Conservation (phyloP, 257 asterid genomes). For the Nicotiana tomentosiformis region DNA sequence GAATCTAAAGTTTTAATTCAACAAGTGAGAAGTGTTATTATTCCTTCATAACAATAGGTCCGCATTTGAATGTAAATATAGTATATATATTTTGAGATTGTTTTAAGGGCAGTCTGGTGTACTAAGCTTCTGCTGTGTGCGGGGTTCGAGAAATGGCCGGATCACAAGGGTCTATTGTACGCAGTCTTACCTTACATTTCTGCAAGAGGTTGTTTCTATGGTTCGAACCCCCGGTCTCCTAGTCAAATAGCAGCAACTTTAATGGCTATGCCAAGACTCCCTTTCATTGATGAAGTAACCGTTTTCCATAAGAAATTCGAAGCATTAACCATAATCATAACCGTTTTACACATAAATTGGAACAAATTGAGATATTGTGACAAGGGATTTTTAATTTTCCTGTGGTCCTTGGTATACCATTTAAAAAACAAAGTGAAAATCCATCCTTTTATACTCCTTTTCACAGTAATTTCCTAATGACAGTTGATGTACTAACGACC, state of each 20-base stretch:
- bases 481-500: neutral
- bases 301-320: neutral
- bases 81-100: neutral
- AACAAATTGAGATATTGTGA: neutral
- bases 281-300: too few relatives aligned
- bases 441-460: neutral
- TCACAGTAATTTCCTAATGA: neutral
- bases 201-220: too few relatives aligned
- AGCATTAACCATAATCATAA: neutral
- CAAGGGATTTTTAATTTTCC: neutral
- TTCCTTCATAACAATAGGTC: neutral
- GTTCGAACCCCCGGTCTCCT: accelerated
- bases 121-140: too few relatives aligned
- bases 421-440: neutral
- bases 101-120: neutral
- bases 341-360: neutral
- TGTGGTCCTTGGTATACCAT: constrained; percentile 1
- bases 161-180: too few relatives aligned
- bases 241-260: too few relatives aligned
- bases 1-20: neutral
- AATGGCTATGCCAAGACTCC: too few relatives aligned
- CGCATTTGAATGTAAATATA: neutral
- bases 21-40: neutral
- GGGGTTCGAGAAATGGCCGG: accelerated
- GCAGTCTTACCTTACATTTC: too few relatives aligned